Evolutionary conservation across 495 filamentous ascomycete species (phyloP), one percentile per base, ranked within the genome.

Genomic region (Penicillium daleae): DNA sequence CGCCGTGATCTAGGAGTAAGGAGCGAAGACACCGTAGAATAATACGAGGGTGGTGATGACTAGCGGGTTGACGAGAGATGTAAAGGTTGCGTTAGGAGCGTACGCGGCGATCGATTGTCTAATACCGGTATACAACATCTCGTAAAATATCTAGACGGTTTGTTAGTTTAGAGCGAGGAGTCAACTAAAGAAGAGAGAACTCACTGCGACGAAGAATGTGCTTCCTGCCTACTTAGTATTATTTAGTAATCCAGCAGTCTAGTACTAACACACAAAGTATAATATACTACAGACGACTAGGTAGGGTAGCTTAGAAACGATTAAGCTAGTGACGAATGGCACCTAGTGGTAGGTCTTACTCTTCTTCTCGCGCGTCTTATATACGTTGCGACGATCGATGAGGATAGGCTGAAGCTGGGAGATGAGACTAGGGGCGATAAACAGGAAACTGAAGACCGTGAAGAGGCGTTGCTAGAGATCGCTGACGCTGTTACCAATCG

Each of bases 91-190:
- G 62, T 83, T 81, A 9, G 85, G 82, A 8, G 87, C 75, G 26
- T 80, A 84, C 6, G 85, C 82, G 60, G 87, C 85, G 62, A 83
- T 75, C 76, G 87, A 83, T 65, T 88, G 80, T 1, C 86, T 81
- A 61, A 89, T 89, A 15, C 86, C 84, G 13, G 77, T 82, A 50
- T 84, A 83, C 66, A 83, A 74, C 39, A 82, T 71, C 51, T 83
- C 82, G 65, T 87, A 85, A 50, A 80, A 27, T 5, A 51, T 51
- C 35, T 39, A 39, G 35, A 39, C 35, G 35, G 35, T 39, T 17
- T 39, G 35, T 39, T 39, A 39, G 10, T 39, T 39, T 39, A 13
- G 31, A 39, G 6, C 35, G 35, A 39, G 35, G 35, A 39, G 35
- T 39, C 35, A 39, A 39, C 35, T 13, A 39, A 39, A 39, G 35